Evolutionary conservation across 352 stramenopile genomes (phyloP).

Genomic region (Pythium myriotylum): DNA sequence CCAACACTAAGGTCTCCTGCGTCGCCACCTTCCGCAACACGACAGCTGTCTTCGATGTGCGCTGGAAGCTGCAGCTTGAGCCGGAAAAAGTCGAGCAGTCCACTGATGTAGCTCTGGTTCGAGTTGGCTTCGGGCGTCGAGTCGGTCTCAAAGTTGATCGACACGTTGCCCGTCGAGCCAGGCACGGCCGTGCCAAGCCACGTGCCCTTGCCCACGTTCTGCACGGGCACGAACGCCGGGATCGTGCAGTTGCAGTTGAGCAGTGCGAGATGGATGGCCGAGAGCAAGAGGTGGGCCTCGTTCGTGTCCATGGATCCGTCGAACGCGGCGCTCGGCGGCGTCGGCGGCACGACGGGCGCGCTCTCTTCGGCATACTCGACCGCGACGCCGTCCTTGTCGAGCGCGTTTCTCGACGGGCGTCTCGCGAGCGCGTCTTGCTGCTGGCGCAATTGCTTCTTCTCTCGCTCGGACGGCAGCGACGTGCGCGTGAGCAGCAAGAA

Average conservation of each 20-base stretch:
- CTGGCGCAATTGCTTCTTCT: slow-evolving; percentile 17
- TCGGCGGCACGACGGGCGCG: background rate
- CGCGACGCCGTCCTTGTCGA: slow-evolving; percentile 16
- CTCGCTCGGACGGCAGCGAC: slow-evolving; percentile 27
- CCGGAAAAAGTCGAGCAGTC: slow-evolving; percentile 81
- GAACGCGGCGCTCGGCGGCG: slow-evolving; percentile 4
- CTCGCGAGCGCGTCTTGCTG: slow-evolving; percentile 17
- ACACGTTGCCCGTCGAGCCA: slow-evolving; percentile 71
- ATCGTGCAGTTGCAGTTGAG: slow-evolving; percentile 85
- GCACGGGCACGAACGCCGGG: slow-evolving; percentile 70
- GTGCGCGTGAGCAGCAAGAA: slow-evolving; percentile 63
- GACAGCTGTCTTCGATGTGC: slow-evolving; percentile 64
- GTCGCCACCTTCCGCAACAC: slow-evolving; percentile 34
- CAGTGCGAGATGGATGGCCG: slow-evolving; percentile 69
- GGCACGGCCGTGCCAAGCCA: slow-evolving; percentile 74
- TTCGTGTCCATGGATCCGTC: slow-evolving; percentile 57
- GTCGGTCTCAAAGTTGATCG: slow-evolving; percentile 78
- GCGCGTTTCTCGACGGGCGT: slow-evolving; percentile 20
- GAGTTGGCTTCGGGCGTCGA: slow-evolving; percentile 67
- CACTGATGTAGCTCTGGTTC: slow-evolving; percentile 80
- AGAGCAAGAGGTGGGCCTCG: slow-evolving; percentile 67
- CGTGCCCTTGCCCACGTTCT: slow-evolving; percentile 51
- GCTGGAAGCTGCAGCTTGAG: slow-evolving; percentile 72
- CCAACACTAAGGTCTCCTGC: slow-evolving; percentile 45
- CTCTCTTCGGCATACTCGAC: slow-evolving; percentile 32